phyloP scores from a whole-genome alignment of 2,329 filamentous ascomycete species.

The Fusarium sp. region DNA sequence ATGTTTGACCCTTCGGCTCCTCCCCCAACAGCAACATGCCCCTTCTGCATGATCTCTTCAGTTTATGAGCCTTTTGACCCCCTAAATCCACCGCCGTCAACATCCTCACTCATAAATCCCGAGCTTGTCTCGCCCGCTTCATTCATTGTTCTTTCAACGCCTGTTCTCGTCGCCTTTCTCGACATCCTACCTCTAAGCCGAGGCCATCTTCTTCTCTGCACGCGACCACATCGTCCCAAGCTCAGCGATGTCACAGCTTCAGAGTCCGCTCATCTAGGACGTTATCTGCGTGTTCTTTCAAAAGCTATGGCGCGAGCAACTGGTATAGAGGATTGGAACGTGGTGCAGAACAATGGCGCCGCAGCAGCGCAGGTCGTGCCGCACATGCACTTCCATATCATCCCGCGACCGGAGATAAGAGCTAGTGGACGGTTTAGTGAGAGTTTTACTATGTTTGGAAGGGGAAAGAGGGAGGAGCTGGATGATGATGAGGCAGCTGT shows the following conservation, averaged over 20 bases:
- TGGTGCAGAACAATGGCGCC: conserved; percentile 94
- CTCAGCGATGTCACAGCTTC: conserved; percentile 74
- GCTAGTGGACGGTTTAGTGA: conserved; percentile 65
- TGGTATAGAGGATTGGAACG: conserved; percentile 88
- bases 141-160: conserved; percentile 81
- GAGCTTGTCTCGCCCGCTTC: conserved; percentile 58
- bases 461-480: conserved; percentile 77
- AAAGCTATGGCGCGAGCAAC: conserved; percentile 75
- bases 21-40: conserved; percentile 58
- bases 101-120: conserved; percentile 47
- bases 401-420: conserved; percentile 80
- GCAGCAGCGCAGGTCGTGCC: conserved; percentile 92
- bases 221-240: conserved; percentile 81
- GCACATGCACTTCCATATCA: conserved; percentile 95
- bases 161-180: conserved; percentile 84
- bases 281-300: conserved; percentile 77
- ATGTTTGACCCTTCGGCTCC: conserved; percentile 55
- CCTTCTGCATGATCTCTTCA: conserved; percentile 71
- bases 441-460: conserved; percentile 86
- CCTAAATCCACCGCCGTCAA: conserved; percentile 54
- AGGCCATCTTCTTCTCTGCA: conserved; percentile 86
- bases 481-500: conserved; percentile 78
- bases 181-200: conserved; percentile 90
- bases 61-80: conserved; percentile 63
- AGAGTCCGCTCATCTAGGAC: conserved; percentile 75